Percentiles rank a stretch among this genome's conserved stretches.
Evolutionary conservation across 2,329 filamentous ascomycete species (phyloP).

Genomic region (Emydomyces testavorans): DNA sequence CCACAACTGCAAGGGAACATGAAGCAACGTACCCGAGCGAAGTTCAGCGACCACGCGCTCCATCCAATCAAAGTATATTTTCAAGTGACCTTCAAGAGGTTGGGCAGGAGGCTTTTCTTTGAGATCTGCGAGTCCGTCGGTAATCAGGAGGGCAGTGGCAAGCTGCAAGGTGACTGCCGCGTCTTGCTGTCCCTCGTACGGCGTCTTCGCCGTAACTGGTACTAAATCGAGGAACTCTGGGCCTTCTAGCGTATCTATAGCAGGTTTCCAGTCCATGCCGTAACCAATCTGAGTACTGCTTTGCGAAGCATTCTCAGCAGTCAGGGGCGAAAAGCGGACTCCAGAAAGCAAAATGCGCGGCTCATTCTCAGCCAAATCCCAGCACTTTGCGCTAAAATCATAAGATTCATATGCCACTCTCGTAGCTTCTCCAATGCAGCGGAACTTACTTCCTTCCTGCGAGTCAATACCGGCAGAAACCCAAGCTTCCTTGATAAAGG

Average conservation of each 20-base stretch:
- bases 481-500: conserved; percentile 27
- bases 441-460: conserved; percentile 19
- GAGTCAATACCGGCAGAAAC: conserved; percentile 21
- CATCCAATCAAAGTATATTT: conserved; percentile 25
- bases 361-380: conserved; percentile 10
- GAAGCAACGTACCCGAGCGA: conserved; percentile 18
- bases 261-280: conserved; percentile 6
- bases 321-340: conserved; percentile 2
- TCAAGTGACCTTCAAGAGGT: conserved; percentile 21
- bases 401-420: conserved; percentile 30
- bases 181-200: background rate
- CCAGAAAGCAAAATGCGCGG: conserved; percentile 9
- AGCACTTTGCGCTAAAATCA: conserved; percentile 9
- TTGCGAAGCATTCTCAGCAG: background rate
- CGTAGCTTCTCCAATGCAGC: conserved; percentile 29
- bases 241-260: background rate
- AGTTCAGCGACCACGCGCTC: conserved; percentile 18
- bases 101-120: conserved; percentile 13
- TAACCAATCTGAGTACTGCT: conserved; percentile 1
- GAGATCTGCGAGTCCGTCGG: conserved; percentile 22
- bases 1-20: conserved; percentile 20
- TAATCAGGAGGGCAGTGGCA: conserved; percentile 23
- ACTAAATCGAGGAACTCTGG: conserved; percentile 1
- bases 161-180: conserved; percentile 19
- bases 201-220: conserved; percentile 3